Base-by-base conservation (phyloP, 2,329 filamentous ascomycete species). In the Leptosphaerulina australis region DNA sequence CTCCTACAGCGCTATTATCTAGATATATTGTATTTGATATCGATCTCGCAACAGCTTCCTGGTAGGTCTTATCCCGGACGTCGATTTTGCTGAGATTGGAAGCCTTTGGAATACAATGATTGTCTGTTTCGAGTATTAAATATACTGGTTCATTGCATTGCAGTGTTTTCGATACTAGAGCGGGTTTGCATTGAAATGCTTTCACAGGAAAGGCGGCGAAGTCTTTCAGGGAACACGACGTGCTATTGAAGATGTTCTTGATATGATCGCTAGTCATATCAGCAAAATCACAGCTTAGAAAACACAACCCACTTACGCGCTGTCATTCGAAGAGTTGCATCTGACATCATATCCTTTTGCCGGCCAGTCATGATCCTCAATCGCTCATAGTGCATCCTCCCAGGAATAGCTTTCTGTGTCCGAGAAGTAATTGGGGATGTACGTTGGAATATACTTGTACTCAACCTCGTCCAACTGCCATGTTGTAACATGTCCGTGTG, bases 311-410 rank as follows among this genome's bases (percentile, higher is more conserved):
- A 33, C 30, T 33, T 33, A 33, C 18, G 33, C 12, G 33, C 14
- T 22, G 3, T 15, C 12, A n/a, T 9, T 36, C 10, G 12, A 12
- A 15, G n/a, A 15, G 3, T 21, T 14, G 6, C 12, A 14, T 36
- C 3, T 10, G 12, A 9, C 2, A 18, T 30, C 15, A 10, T 17
- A 21, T 49, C 29, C 30, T 44, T 22, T 18, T 15, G 24, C 24
- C 7, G 15, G 20, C 66, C 67, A 68, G 28, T 68, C 61, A 15
- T 63, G 67, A 1, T 55, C 50, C 2, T 65, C 63, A 37, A 69
- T 69, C 4, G 45, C 50, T 15, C 56, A 38, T 6, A 58, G 28
- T 3, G 59, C 60, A 1, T 67, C 64, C 17, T 58, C 35, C 65
- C 64, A 67, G 6, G 40, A 53, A 14, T 33, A 46, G 5, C 15